Base-by-base conservation (phyloP, 306 rosid species). In the Styphnolobium japonicum region DNA sequence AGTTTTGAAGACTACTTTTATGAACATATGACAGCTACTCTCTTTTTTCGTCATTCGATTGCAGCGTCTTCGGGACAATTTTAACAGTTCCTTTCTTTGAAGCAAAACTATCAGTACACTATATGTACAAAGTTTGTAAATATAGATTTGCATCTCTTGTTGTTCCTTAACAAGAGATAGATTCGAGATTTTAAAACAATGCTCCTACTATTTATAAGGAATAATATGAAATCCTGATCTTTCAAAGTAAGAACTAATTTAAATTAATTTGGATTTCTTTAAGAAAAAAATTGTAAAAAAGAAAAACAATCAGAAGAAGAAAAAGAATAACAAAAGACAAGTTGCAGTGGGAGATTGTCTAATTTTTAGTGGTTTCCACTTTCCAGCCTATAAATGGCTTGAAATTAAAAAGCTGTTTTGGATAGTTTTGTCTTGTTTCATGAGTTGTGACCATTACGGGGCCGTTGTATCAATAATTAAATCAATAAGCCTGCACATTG, bases 401-500 rank as follows among this genome's bases (percentile, higher is more conserved):
- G 11, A 39, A 22, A 42, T 53, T 2, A 61, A 10, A 9, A 37
- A 36, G 8, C 37, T 36, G 4, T 23, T 77, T 57, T 22, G 36
- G 11, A 23, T 1, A 15, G 25, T 65, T 49, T 79, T 81, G 69
- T 84, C 71, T 10, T 68, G 81, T 74, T 57, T 66, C 34, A 45
- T 57, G 81, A 58, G 49, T n/a, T n/a, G n/a, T n/a, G n/a, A n/a
- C n/a, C 21, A 23, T 7, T 25, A 55, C 67, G 14, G 19, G 48
- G n/a, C n/a, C n/a, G n/a, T 22, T 39, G 21, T 46, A 37, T 58
- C 71, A 72, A 73, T 68, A 55, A 80, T 69, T 69, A 80, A 51
- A 29, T 21, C 9, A 40, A 56, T n/a, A 23, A n/a, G n/a, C n/a
- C n/a, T n/a, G 3, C 62, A 31, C 2, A 19, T 1, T 19, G 42